Evolutionary conservation across 202 grass and related monocot species (phyloP), one percentile per base, ranked within the genome.

Genomic region (Bolboschoenoplectus hybrid): DNA sequence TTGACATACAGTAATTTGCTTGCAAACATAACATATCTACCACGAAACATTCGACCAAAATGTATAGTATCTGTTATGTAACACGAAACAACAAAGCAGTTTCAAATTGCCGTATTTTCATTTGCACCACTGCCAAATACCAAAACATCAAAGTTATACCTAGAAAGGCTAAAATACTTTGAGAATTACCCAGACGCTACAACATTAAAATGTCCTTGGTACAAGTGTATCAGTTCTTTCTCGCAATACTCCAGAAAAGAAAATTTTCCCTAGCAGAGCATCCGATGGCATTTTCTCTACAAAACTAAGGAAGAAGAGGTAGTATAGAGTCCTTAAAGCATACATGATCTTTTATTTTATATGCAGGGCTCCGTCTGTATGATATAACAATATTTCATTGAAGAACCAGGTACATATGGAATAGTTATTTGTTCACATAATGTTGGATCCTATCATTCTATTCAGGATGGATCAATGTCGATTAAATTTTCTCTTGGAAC

Each of bases 11-110:
- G 34, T 79, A 51, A 79, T 40, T 57, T 79, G 51, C 51, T 79
- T 57, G 74, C 52, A 57, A 79, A 41, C 34, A 58, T 79, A 79
- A 39, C 74, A 38, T 9, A n/a, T 79, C 50, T 40, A 57, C 74
- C 40, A 56, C 34, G 52, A 57, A 79, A 58, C 35, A 1, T 79
- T 58, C 7, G 6, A 78, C 12, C 51, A 79, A 79, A 57, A 78
- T 58, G 13, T 16, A 56, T 41, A 55, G 12, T 6, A 79, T 79
- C 35, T 57, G 52, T 57, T 65, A 71, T 88, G 35, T 50, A 87
- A 41, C 20, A 81, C 56, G 74, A 69, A 83, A 85, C 39, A 85
- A 81, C 62, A 57, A 53, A 82, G 10, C 6, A 77, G 51, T 79
- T 16, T 40, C 32, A 79, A 79, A 68, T 68, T 79, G 14, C 1